Evolutionary conservation across 306 rosid species (phyloP).

Genomic region (Cucurbita ficifolia): DNA sequence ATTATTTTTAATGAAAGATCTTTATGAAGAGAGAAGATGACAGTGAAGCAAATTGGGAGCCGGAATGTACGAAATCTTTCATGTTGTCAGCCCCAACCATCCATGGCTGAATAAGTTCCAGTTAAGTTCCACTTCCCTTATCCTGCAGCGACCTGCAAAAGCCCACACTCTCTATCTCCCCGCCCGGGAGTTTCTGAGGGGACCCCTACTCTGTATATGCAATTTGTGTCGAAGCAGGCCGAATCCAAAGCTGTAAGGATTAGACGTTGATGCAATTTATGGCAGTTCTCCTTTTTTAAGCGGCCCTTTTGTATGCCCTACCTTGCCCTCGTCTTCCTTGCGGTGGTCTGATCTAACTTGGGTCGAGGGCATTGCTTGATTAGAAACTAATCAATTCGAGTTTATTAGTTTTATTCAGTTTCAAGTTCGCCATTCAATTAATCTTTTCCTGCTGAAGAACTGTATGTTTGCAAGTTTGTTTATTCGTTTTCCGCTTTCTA

Average conservation of each 20-base stretch:
- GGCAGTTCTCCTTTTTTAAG: slow-evolving; percentile 9
- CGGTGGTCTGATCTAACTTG: neutral
- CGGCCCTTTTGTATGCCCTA: slow-evolving; percentile 6
- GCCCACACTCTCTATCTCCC: slow-evolving; percentile 25
- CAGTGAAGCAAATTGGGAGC: neutral
- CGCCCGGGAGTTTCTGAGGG: slow-evolving; percentile 30
- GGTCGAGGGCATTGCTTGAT: neutral
- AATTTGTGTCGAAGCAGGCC: slow-evolving; percentile 14
- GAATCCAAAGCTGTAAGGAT: slow-evolving; percentile 22
- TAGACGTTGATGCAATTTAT: slow-evolving; percentile 12
- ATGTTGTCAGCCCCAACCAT: neutral
- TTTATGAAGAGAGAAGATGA: neutral
- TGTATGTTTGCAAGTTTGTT: slow-evolving; percentile 28
- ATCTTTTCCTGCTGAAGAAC: slow-evolving; percentile 59
- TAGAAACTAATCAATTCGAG: slow-evolving; percentile 11
- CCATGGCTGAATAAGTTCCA: neutral
- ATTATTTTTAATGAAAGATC: neutral
- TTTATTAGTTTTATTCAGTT: slow-evolving; percentile 18
- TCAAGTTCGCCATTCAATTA: slow-evolving; percentile 22
- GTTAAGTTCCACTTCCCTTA: neutral
- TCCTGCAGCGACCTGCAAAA: slow-evolving; percentile 5
- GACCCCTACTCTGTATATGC: slow-evolving; percentile 24
- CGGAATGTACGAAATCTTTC: neutral
- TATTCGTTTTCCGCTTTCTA: neutral
- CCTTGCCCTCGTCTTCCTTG: neutral